A percentile compares a stretch with the other conserved stretches of the same genome.
Evolutionary conservation across 2,329 filamentous ascomycete genomes (phyloP).

Genomic region (Onygena corvina): DNA sequence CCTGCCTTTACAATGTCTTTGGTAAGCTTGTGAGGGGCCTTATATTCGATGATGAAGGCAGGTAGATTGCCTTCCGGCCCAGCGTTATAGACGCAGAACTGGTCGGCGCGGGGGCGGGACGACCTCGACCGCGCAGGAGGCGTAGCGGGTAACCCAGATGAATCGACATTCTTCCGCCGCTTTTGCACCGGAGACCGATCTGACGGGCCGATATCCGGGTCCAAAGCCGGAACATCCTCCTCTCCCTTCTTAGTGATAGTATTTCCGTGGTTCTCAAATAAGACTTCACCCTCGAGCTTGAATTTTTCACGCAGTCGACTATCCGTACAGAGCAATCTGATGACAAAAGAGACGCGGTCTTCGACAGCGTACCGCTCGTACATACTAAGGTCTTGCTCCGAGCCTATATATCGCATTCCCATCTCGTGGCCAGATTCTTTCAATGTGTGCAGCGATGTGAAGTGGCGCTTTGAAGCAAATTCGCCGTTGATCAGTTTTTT

Average conservation of each 20-base stretch:
- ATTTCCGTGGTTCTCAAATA: conserved; percentile 13
- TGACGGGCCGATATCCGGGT: not conserved
- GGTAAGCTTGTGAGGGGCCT: conserved; percentile 38
- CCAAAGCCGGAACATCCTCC: too few relatives aligned
- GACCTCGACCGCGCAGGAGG: not conserved
- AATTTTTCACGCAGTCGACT: conserved; percentile 5
- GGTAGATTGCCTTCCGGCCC: conserved; percentile 16
- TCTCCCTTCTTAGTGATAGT: not conserved
- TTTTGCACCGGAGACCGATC: not conserved
- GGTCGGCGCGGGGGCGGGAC: conserved; percentile 18
- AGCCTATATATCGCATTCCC: conserved; percentile 3
- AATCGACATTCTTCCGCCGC: conserved; percentile 13
- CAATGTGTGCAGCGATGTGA: conserved; percentile 8
- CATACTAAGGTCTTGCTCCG: conserved; percentile 11
- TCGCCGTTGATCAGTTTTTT: not conserved
- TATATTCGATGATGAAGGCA: conserved; percentile 34
- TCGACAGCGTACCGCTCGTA: conserved; percentile 8
- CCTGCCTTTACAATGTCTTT: conserved; percentile 33
- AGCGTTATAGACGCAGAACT: conserved; percentile 19
- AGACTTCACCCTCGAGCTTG: conserved; percentile 6
- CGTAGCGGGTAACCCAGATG: not conserved
- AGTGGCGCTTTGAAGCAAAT: conserved; percentile 8
- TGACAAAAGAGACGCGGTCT: conserved; percentile 4
- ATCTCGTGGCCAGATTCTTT: conserved; percentile 7
- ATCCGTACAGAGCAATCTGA: conserved; percentile 4